Conservation (phyloP, 805 yeast genomes). For the Phaffomyces antillensis region DNA sequence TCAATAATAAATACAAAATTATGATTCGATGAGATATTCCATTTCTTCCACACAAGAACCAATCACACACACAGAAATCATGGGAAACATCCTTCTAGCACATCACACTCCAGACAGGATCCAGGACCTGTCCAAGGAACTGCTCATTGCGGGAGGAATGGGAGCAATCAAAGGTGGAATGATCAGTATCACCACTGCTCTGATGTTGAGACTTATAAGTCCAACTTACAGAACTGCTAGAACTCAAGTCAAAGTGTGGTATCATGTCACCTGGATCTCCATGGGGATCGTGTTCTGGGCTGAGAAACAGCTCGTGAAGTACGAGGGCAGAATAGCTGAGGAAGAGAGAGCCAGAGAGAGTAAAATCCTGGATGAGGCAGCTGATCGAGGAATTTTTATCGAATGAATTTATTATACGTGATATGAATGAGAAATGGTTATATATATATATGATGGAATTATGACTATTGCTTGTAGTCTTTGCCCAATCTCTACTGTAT, state of each 20-base stretch:
- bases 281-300: slow-evolving; percentile 36
- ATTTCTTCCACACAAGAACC: too few species aligned
- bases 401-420: too few species aligned
- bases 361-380: slow-evolving; percentile 34
- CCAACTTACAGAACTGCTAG: slow-evolving; percentile 32
- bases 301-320: slow-evolving; percentile 31
- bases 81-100: slow-evolving; percentile 25
- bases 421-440: neutral
- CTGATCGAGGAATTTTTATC: slow-evolving; percentile 36
- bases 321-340: slow-evolving; percentile 27
- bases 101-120: slow-evolving; percentile 33
- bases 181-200: slow-evolving; percentile 28
- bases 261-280: slow-evolving; percentile 34
- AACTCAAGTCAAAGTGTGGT: slow-evolving; percentile 33
- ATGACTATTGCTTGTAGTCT: too few species aligned
- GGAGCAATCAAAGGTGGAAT: slow-evolving; percentile 38
- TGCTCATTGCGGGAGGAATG: slow-evolving; percentile 30
- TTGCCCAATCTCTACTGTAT: too few species aligned
- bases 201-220: slow-evolving; percentile 28
- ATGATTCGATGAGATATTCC: neutral
- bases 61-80: neutral
- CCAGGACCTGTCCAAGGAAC: slow-evolving; percentile 29
- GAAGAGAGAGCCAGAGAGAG: slow-evolving; percentile 30
- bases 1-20: too few species aligned
- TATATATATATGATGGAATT: neutral